These are phyloP conservation scores for Esteya vermicola DNA, from an alignment of 2,329 filamentous ascomycete species.

Conservation along the genomic window DNA sequence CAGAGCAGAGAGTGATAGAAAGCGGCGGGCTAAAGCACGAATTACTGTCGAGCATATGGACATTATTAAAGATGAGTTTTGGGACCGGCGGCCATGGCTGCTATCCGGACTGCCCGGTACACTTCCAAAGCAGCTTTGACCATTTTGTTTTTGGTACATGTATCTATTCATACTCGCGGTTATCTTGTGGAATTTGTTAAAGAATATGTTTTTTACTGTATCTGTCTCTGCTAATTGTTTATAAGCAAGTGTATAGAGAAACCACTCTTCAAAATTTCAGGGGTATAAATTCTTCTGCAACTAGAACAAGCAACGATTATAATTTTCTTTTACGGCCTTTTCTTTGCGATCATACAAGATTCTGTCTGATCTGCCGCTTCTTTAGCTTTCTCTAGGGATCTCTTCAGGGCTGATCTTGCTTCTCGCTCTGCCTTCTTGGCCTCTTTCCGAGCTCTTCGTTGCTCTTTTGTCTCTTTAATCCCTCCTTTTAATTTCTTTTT, in stretches of 20 bases:
- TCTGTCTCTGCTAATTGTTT: too few species aligned
- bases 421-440: slow-evolving; percentile 18
- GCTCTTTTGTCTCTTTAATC: slow-evolving; percentile 12
- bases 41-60: slow-evolving; percentile 79
- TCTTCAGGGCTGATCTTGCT: neutral
- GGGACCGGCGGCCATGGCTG: slow-evolving; percentile 76
- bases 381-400: too few species aligned
- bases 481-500: slow-evolving; percentile 21
- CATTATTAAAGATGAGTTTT: slow-evolving; percentile 92
- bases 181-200: too few species aligned
- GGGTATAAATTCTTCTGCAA: too few species aligned
- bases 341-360: neutral
- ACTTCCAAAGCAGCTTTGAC: slow-evolving; percentile 39
- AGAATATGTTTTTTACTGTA: too few species aligned
- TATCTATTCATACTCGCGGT: too few species aligned
- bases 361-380: slow-evolving; percentile 15
- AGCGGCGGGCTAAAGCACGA: slow-evolving; percentile 63
- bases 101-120: slow-evolving; percentile 60
- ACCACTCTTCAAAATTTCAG: too few species aligned
- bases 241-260: too few species aligned
- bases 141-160: neutral
- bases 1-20: slow-evolving; percentile 72
- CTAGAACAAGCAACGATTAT: neutral
- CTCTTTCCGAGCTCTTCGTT: slow-evolving; percentile 13
- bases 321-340: too few species aligned